Percentiles rank a stretch among this genome's conserved stretches.
These are phyloP conservation scores for Heracleum sosnowskyi DNA, from an alignment of 129 eudicot genomes.

Conservation along the genomic window DNA sequence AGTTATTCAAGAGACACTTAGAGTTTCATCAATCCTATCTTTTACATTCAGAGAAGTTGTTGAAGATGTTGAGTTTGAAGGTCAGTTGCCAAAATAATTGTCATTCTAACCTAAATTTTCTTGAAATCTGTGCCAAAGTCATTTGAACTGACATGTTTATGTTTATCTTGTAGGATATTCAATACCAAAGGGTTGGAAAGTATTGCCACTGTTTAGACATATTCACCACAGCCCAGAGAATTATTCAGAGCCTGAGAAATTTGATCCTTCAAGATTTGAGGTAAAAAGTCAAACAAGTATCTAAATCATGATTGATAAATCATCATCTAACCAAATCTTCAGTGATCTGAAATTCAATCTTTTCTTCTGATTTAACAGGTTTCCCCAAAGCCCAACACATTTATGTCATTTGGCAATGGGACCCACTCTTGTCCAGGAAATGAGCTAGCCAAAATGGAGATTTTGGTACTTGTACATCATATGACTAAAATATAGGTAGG, in stretches of 20 bases:
- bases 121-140: neutral
- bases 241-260: conserved; percentile 79
- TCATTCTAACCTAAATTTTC: neutral
- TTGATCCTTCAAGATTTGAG: conserved; percentile 99
- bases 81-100: conserved; percentile 25
- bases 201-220: conserved; percentile 83
- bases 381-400: conserved; percentile 86
- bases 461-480: conserved; percentile 75
- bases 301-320: neutral
- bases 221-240: conserved; percentile 89
- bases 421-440: conserved; percentile 91
- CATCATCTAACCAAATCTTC: neutral
- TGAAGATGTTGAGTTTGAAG: conserved; percentile 96
- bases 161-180: conserved; percentile 57
- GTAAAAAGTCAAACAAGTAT: conserved; percentile 25
- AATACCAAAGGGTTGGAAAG: conserved; percentile 99
- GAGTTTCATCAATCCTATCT: conserved; percentile 91
- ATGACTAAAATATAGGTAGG: conserved; percentile 82
- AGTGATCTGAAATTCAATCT: conserved; percentile 12
- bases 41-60: conserved; percentile 99
- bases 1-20: conserved; percentile 87
- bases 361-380: conserved; percentile 48
- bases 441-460: conserved; percentile 91
- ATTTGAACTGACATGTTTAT: neutral
- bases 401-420: conserved; percentile 98